A percentile compares a stretch with the other conserved stretches of the same genome.
phyloP scores from a whole-genome alignment of 1,284 basidiomycete genomes.

The Anthracocystis panici-leucophaei region DNA sequence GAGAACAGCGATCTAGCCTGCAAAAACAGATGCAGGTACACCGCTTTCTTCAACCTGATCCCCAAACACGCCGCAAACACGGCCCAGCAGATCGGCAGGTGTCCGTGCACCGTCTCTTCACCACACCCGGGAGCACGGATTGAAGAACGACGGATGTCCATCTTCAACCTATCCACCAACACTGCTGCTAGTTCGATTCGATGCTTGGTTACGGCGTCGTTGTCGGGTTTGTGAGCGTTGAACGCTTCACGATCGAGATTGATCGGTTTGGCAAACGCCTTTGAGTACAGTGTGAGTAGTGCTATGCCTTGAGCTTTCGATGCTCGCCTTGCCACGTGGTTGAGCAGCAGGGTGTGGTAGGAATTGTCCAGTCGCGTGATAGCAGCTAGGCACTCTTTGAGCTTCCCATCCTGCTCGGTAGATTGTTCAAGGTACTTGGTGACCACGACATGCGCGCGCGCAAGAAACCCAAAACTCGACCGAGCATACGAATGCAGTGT shows the following conservation, averaged over 20 bases:
- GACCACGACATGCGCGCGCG: slow-evolving; percentile 70
- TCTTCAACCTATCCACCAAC: slow-evolving; percentile 34
- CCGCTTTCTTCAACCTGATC: slow-evolving; percentile 77
- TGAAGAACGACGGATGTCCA: slow-evolving; percentile 42
- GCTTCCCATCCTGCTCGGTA: slow-evolving; percentile 7
- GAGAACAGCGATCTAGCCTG: slow-evolving; percentile 90
- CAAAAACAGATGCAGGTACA: slow-evolving; percentile 88
- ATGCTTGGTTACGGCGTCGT: neutral
- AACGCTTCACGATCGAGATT: slow-evolving; percentile 26
- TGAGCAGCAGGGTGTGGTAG: slow-evolving; percentile 87
- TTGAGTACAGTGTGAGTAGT: slow-evolving; percentile 84
- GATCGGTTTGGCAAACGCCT: slow-evolving; percentile 47
- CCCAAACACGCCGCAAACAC: slow-evolving; percentile 82
- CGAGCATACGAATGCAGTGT: slow-evolving; percentile 81
- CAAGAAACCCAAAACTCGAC: slow-evolving; percentile 81
- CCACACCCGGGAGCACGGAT: slow-evolving; percentile 1
- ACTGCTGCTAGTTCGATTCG: slow-evolving; percentile 15
- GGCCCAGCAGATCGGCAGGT: slow-evolving; percentile 91
- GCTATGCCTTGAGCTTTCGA: slow-evolving; percentile 93
- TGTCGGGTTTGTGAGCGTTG: neutral
- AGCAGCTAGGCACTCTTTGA: slow-evolving; percentile 20
- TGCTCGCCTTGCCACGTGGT: slow-evolving; percentile 87
- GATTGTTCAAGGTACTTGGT: slow-evolving; percentile 14
- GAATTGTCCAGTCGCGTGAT: slow-evolving; percentile 76
- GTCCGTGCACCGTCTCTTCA: slow-evolving; percentile 74